Base-by-base conservation (phyloP, 805 yeast genomes). In the Millerago galiae region DNA sequence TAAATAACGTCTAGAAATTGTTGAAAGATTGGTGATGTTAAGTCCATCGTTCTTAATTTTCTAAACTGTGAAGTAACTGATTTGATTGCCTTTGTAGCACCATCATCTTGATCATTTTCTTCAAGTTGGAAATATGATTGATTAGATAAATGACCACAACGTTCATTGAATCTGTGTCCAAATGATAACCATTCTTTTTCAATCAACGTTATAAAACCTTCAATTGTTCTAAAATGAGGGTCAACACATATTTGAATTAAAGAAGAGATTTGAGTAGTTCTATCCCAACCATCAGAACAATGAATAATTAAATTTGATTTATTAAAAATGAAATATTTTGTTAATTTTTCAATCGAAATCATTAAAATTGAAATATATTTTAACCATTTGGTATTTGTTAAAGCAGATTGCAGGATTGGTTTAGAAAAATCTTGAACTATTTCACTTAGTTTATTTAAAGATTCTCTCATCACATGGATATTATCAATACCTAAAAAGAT, bases 271-370 rank as follows among this genome's bases (percentile, higher is more conserved):
- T 93, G 98, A 0, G 97, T 79, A 0, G 99, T 93, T 44, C 99
- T 70, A 59, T 93, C 99, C 99, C 99, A 93, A 1, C 99, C 99
- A 66, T 93, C 99, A 1, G 97, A 88, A 60, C 99, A 93, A 65
- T 93, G 99, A 7, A 93, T 74, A 9, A 93, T 59, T 4, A 91
- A 72, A 59, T 91, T 95, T 15, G 93, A 83, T 48, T 81, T 78
- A 60, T 88, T 87, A 52, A 82, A 76, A 41, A 86, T 85, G 17
- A 93, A 73, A n/a, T 91, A 83, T 55, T 87, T 83, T 21, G 83
- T 78, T 37, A 93, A 75, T 29, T 84, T 72, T 43, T 85, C 90
- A 0, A 89, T 83, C 0, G 95, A 81, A 37, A 79, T 79, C 38
- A 93, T 61, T 29, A 91, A 70, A 16, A 83, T 70, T 10, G 79